These are phyloP conservation scores for Metschnikowia dekortorum DNA, from an alignment of 805 yeast genomes.

Conservation along the genomic window DNA sequence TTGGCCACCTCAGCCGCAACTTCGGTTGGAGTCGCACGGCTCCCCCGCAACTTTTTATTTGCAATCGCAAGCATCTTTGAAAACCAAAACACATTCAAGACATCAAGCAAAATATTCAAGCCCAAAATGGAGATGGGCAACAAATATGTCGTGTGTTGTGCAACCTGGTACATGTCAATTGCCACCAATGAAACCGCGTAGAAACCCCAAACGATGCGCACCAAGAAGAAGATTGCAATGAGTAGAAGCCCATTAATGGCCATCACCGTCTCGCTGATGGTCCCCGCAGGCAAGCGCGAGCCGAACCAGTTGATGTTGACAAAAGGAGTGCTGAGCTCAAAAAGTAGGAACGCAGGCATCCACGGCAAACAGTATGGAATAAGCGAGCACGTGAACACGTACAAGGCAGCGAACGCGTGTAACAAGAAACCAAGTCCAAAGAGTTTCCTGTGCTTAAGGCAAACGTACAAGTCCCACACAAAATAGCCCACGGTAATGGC, in stretches of 20 bases:
- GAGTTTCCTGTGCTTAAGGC: constrained; percentile 54
- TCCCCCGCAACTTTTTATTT: constrained; percentile 38
- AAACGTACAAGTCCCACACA: constrained; percentile 80
- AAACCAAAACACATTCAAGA: constrained; percentile 82
- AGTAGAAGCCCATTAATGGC: constrained; percentile 69
- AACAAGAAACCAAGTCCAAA: constrained; percentile 80
- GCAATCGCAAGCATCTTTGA: constrained; percentile 78
- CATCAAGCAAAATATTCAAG: constrained; percentile 60
- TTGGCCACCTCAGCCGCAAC: constrained; percentile 9
- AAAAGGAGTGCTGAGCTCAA: constrained; percentile 90
- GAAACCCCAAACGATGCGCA: constrained; percentile 85
- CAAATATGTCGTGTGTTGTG: constrained; percentile 42
- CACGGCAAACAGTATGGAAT: constrained; percentile 76
- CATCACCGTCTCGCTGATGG: constrained; percentile 51
- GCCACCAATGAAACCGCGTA: constrained; percentile 56
- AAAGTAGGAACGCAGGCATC: constrained; percentile 77
- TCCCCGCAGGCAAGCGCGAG: constrained; percentile 65
- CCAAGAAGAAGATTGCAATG: constrained; percentile 65
- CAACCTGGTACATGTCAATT: constrained; percentile 41
- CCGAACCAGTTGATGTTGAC: constrained; percentile 93
- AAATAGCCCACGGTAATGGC: constrained; percentile 82
- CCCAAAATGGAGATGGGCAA: constrained; percentile 48
- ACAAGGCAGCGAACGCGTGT: constrained; percentile 80
- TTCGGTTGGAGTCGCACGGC: background rate
- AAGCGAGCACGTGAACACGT: constrained; percentile 62